A percentile compares a stretch with the other conserved stretches of the same genome.
These are phyloP conservation scores for Mucor plumbeus DNA, from an alignment of 371 early-diverging fungal genomes.

Conservation along the genomic window DNA sequence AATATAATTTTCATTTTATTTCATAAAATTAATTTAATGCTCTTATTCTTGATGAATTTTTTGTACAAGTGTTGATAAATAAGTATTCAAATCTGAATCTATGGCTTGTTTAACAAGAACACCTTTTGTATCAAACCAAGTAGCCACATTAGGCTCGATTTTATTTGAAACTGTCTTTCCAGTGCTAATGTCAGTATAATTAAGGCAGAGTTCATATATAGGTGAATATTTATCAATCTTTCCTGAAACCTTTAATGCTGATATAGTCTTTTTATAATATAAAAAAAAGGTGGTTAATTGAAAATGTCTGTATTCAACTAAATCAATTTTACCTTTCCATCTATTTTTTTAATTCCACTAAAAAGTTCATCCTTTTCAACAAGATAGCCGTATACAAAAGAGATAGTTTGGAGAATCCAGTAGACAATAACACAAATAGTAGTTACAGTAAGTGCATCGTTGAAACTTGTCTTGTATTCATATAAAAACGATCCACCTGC, in stretches of 20 bases:
- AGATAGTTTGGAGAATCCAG: conserved; percentile 38
- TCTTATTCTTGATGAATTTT: conserved; percentile 33
- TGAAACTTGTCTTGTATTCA: conserved; percentile 47
- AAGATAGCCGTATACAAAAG: conserved; percentile 31
- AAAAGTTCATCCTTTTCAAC: conserved; percentile 48
- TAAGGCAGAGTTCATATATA: conserved; percentile 27
- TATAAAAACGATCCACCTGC: conserved; percentile 45
- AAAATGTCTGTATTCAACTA: too few species aligned
- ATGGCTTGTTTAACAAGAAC: conserved; percentile 24
- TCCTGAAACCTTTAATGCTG: conserved; percentile 30
- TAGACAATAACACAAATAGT: conserved; percentile 36
- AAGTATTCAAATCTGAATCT: conserved; percentile 35
- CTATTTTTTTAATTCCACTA: conserved; percentile 34
- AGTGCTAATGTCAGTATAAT: conserved; percentile 25
- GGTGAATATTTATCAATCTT: conserved; percentile 36
- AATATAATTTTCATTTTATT: background rate
- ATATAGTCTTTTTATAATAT: conserved; percentile 2
- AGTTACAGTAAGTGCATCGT: conserved; percentile 36
- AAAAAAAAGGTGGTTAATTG: too few species aligned
- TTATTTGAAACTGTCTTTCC: conserved; percentile 19
- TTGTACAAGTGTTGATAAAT: conserved; percentile 16
- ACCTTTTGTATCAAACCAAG: conserved; percentile 47
- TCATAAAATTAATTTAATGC: background rate
- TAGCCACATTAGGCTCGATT: conserved; percentile 31
- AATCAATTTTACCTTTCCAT: conserved; percentile 28